phyloP scores from a whole-genome alignment of 2,329 filamentous ascomycete genomes.

The Byssothecium circinans region DNA sequence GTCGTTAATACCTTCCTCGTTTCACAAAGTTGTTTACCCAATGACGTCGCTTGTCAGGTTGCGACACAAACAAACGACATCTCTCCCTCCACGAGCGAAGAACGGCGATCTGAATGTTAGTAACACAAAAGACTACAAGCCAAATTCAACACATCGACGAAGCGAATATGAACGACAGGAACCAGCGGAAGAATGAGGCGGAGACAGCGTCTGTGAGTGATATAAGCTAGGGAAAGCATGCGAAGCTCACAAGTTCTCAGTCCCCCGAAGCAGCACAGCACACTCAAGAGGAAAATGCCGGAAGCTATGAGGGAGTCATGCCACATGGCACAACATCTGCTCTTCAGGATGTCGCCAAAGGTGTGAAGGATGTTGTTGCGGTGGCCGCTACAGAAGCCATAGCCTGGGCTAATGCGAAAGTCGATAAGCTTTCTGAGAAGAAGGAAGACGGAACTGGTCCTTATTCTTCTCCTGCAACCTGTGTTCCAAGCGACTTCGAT shows the following conservation, averaged over 20 bases:
- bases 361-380: constrained; percentile 23
- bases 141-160: background rate
- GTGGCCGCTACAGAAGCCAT: constrained; percentile 23
- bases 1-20: background rate
- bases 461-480: constrained; percentile 35
- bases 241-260: background rate
- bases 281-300: background rate
- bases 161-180: background rate
- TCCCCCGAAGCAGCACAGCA: background rate
- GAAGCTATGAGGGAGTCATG: constrained; percentile 9
- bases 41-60: constrained; percentile 7
- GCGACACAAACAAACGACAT: background rate
- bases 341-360: constrained; percentile 16
- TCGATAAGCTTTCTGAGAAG: constrained; percentile 20
- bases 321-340: constrained; percentile 17
- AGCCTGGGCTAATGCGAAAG: constrained; percentile 32
- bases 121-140: background rate
- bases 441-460: constrained; percentile 31
- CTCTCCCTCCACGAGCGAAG: background rate
- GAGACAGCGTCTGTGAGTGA: constrained; percentile 7
- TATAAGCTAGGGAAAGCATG: background rate
- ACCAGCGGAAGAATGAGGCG: background rate
- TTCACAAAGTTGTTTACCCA: constrained; percentile 2
- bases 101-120: background rate
- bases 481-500: constrained; percentile 38